Evolutionary conservation across 2,329 filamentous ascomycete species (phyloP), one percentile per base, ranked within the genome.

Genomic region (Aspergillus fumigatus): DNA sequence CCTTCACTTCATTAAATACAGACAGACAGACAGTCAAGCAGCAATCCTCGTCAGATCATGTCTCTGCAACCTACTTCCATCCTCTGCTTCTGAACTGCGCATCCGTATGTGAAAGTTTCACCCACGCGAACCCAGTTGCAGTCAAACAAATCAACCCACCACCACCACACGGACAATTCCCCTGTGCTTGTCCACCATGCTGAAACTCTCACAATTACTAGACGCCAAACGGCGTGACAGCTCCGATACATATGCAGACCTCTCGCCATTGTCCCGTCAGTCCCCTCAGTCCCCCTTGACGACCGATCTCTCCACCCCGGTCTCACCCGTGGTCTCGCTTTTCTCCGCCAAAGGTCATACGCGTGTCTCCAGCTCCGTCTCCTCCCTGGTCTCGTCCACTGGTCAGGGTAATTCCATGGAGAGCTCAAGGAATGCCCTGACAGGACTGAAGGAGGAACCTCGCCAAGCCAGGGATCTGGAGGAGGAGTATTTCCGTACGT

Each of bases 401-500:
- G 81, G 76, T 51, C 79, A 78, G 57, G 75, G 75, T 41, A 77
- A 74, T 54, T 76, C 74, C 29, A 75, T 76, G 59, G 84, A 85
- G 62, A 70, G 73, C 52, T 70, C 73, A 65, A 90, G 90, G 74
- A 82, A 84, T 58, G 82, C 81, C 52, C 79, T 97, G 59, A 88
- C 90, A 17, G 89, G 94, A 66, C 88, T 97, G 21, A 84, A 92
- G 67, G 92, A 97, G 72, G 92, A 96, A 67, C 86, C 88, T 2
- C 75, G 86, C 53, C 88, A 81, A 57, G 78, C 80, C 57, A 73
- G 78, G 49, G 70, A 80, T 50, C 72, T 81, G 27, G 79, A 82
- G 57, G 76, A 81, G 66, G 80, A 86, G 67, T 93, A 89, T 73
- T 82, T 90, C 67, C 91, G 90, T 92, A 85, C 75, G 88, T 85